Conservation (phyloP, 202 grass and related monocot genomes). For the Dendrocalamus latiflorus region DNA sequence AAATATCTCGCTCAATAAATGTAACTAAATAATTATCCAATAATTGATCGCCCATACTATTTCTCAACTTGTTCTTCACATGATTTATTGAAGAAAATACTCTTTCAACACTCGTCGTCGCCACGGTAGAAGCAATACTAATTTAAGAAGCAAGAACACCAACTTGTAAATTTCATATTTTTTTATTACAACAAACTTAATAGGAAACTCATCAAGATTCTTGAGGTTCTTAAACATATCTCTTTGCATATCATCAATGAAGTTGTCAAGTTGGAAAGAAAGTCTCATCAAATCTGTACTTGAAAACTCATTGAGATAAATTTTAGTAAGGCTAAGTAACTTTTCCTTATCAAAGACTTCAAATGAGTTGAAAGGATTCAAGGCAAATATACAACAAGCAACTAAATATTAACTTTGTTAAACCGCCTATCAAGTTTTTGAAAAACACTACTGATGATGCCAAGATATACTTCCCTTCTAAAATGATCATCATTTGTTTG, state of each 20-base stretch:
- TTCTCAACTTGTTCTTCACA: neutral
- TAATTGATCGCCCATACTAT: no score
- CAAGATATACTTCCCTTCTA: neutral
- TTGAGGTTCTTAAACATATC: neutral
- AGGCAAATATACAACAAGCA: neutral
- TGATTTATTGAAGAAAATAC: neutral
- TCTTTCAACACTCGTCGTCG: neutral
- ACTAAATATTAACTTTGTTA: neutral
- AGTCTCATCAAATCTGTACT: neutral
- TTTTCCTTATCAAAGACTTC: neutral
- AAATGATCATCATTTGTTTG: neutral
- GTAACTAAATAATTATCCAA: no score
- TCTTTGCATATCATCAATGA: neutral
- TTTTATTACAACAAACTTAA: neutral
- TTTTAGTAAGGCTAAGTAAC: neutral
- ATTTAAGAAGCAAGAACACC: neutral
- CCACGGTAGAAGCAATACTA: neutral
- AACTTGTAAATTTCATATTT: neutral
- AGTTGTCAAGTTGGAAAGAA: neutral
- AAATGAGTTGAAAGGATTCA: neutral
- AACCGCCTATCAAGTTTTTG: neutral
- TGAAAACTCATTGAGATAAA: neutral
- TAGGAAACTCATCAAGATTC: neutral
- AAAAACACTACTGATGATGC: neutral
- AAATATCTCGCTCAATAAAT: no score